Evolutionary conservation across 768 basidiomycete genomes (phyloP), one percentile per base, ranked within the genome.

Genomic region (Suillus paluster): DNA sequence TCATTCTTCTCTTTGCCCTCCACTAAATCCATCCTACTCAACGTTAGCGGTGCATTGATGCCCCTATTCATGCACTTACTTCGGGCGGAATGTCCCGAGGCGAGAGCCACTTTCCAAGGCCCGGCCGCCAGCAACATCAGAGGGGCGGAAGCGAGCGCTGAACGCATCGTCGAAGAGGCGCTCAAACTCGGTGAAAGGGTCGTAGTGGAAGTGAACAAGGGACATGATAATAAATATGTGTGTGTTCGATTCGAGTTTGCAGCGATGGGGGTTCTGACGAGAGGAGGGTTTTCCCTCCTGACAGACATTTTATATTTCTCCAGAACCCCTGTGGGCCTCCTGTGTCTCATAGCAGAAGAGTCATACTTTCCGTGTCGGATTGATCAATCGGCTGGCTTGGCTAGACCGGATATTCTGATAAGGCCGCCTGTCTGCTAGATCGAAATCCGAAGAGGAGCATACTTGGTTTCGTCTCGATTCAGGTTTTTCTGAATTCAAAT

Each of bases 11-110:
- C 77, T 1, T 66, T 50, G 61, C 84, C 74, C 66, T 87, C 85
- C 66, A 84, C 81, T 14, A 86, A 71, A 64, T 86, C 83, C 80
- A 87, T 82, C 65, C 86, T 86, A 63, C 1, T 34, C 23, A 36
- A 11, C 19, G 7, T 30, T 27, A 55, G 38, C 5, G 17, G 8
- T 39, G 54, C 23, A 39, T 39, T 39, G 17, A 41, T 39, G 11
- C 17, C 23, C 23, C 33, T 8, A 15, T 11, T 39, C 8, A 39
- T 25, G 54, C 5, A 27, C 66, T 4, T 68, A 76, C 80, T 67
- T 75, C 7, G 80, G 80, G 55, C 70, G 76, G 55, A 67, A 69
- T 41, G 57, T 11, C 1, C 21, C 48, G 5, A 52, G 21, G 36
- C 39, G 63, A 48, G 53, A 34, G 34, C 27, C 73, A 66, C 9